Evolutionary conservation across 1,284 basidiomycete genomes (phyloP).

Genomic region (Melanopsichium pennsylvanicum): DNA sequence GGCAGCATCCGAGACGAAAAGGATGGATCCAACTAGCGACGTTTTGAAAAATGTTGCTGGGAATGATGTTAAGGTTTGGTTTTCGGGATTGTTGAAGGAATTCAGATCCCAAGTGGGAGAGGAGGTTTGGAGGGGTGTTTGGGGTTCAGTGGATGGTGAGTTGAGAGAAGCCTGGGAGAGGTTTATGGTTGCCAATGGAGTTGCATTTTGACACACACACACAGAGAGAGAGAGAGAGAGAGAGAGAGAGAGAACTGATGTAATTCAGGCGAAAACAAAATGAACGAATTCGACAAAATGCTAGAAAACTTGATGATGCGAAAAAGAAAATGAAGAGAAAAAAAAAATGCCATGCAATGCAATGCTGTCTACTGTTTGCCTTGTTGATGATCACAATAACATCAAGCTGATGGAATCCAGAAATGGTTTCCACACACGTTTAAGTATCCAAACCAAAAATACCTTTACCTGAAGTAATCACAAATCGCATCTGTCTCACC

Average conservation of each 20-base stretch:
- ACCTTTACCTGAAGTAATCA: conserved; percentile 17
- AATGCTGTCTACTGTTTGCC: too few relatives aligned
- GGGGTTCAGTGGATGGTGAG: not conserved
- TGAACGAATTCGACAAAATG: too few relatives aligned
- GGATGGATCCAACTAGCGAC: not conserved
- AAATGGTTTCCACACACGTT: not conserved
- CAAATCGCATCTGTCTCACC: conserved; percentile 23
- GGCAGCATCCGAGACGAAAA: conserved; percentile 73
- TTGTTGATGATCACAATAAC: too few relatives aligned
- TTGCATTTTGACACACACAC: too few relatives aligned
- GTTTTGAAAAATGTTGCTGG: conserved; percentile 1
- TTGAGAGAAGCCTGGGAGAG: conserved; percentile 14
- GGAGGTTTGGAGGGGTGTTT: conserved; percentile 2
- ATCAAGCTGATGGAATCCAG: too few relatives aligned
- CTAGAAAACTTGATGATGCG: too few relatives aligned
- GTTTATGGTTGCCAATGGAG: not conserved
- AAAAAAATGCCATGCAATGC: not conserved
- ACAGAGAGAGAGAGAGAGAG: too few relatives aligned
- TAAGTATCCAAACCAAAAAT: conserved; percentile 9
- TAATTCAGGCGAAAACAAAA: too few relatives aligned
- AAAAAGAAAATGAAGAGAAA: too few relatives aligned
- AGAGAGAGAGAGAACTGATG: too few relatives aligned
- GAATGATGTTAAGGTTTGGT: conserved; percentile 15
- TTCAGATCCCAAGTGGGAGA: conserved; percentile 4
- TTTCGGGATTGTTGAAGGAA: not conserved